Evolutionary conservation across 169 alveolate genomes (phyloP).

Genomic region (Theileria sp.): DNA sequence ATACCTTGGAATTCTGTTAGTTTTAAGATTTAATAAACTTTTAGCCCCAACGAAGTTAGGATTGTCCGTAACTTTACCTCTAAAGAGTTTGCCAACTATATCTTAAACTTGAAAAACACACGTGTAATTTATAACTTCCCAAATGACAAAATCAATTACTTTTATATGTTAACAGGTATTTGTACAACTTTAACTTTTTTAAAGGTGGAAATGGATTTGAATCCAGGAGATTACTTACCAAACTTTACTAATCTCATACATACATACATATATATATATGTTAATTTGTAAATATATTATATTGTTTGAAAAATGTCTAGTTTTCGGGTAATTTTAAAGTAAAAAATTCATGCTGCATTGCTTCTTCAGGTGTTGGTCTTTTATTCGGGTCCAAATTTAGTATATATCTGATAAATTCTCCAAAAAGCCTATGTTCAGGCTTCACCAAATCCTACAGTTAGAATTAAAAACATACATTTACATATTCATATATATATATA

Average conservation of each 20-base stretch:
- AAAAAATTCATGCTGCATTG: constrained; percentile 82
- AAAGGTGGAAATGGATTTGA: constrained; percentile 80
- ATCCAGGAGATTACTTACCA: constrained; percentile 70
- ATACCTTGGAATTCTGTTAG: constrained; percentile 68
- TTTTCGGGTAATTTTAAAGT: constrained; percentile 59
- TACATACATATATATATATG: not conserved
- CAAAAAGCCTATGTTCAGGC: constrained; percentile 78
- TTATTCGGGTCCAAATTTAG: constrained; percentile 79
- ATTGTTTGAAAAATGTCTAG: not conserved
- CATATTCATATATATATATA: too few species aligned
- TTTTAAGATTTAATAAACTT: not conserved
- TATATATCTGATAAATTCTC: constrained; percentile 80
- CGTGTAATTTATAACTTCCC: constrained; percentile 74
- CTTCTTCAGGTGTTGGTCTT: constrained; percentile 86
- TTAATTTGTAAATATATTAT: not conserved
- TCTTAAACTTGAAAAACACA: constrained; percentile 64
- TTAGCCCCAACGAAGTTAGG: constrained; percentile 67
- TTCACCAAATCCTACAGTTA: constrained; percentile 68
- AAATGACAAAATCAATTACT: constrained; percentile 70
- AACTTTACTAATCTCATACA: constrained; percentile 57
- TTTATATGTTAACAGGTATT: constrained; percentile 78
- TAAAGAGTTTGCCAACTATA: constrained; percentile 71
- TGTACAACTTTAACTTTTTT: constrained; percentile 8
- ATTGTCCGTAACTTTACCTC: constrained; percentile 73
- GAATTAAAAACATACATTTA: not conserved